Base-by-base conservation (phyloP, 345 rosid species). In the Melaleuca quinquenervia region DNA sequence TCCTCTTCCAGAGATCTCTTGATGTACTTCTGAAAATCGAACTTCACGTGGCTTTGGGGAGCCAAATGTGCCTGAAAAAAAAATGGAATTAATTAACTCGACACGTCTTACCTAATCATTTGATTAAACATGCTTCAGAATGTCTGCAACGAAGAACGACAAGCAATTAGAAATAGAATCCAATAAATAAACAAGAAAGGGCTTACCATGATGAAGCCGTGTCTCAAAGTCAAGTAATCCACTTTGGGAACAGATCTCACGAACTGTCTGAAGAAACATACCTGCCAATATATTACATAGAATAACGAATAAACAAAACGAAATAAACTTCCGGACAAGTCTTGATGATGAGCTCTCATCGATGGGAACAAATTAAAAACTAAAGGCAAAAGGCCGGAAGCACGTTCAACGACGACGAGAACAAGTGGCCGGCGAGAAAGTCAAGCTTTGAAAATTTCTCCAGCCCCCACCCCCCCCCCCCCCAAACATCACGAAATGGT, bases 231-330 rank as follows among this genome's bases (percentile, higher is more conserved):
- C 87, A 97, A 85, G 90, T 97, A 97, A 91, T 97, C 99, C 58
- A 94, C 93, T 90, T 92, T 97, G 51, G 96, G 93, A 48, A 97
- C 97, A 5, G 99, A 95, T 82, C 94, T 86, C 84, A 94, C 90
- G 85, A 97, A 97, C 85, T 96, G 99, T 70, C 98, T 94, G 83
- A 94, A 96, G 94, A 97, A 97, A 89, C 97, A 95, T 49, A 92
- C 96, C 98, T 95, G 93, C 50, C 20, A 83, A 55, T 24, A 41
- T 10, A 55, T 10, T 4, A 56, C 15, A 54, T 55, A 7, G 11
- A 54, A 18, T 36, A 83, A 53, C 3, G 49, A 32, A 32, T 64
- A 64, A 64, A 8, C 2, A 32, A 32, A 32, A 64, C 16, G 1
- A 32, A 29, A 64, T 8, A 64, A 64, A 64, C n/a, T 16, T 18